phyloP scores from a whole-genome alignment of 257 asterid species.

The Lithospermum erythrorhizon region DNA sequence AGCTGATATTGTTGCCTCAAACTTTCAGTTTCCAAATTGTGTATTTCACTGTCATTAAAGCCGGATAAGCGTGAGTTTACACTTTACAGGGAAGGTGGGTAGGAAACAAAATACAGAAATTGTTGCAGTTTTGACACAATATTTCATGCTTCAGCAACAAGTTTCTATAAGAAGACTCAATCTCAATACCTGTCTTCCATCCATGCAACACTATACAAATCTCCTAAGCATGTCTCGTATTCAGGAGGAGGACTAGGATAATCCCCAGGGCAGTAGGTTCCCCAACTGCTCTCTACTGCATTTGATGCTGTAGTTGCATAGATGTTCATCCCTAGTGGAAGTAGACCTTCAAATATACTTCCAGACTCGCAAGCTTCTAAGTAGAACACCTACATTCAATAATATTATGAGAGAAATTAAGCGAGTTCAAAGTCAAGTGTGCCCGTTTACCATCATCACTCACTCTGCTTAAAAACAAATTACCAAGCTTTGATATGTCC shows the following conservation, averaged over 20 bases:
- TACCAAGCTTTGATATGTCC: conserved; percentile 89
- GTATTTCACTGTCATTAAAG: conserved; percentile 54
- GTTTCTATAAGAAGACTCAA: conserved; percentile 4
- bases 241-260: conserved; percentile 77
- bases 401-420: neutral
- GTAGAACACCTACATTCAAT: conserved; percentile 57
- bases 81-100: conserved; percentile 3
- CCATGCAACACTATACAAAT: conserved; percentile 92
- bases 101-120: neutral
- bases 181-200: conserved; percentile 87
- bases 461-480: conserved; percentile 2
- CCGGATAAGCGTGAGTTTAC: conserved; percentile 4
- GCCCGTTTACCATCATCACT: neutral
- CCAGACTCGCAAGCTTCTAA: conserved; percentile 97
- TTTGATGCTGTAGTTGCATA: conserved; percentile 97
- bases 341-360: conserved; percentile 93
- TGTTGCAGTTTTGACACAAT: neutral
- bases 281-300: conserved; percentile 95
- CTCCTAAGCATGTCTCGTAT: conserved; percentile 91
- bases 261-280: conserved; percentile 95
- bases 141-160: neutral
- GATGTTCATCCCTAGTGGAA: conserved; percentile 71
- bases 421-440: conserved; percentile 9
- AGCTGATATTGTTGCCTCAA: conserved; percentile 73
- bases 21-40: conserved; percentile 74